These are phyloP conservation scores for Cucumis melo DNA, from an alignment of 306 rosid genomes.

Conservation along the genomic window DNA sequence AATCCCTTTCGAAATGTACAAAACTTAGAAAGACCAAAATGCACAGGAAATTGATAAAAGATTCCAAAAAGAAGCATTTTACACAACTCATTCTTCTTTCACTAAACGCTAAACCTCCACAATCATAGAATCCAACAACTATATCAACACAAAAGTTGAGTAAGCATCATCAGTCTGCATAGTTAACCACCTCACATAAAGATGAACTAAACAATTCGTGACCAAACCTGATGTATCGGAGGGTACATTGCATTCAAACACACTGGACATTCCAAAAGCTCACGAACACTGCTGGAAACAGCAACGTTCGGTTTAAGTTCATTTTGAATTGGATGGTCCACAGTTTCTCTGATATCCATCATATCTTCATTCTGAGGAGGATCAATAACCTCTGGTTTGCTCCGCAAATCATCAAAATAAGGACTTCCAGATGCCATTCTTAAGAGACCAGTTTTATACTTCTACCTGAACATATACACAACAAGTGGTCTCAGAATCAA, in stretches of 20 bases:
- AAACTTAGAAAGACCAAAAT: not conserved
- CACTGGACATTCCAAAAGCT: slow-evolving; percentile 93
- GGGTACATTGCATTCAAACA: slow-evolving; percentile 94
- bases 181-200: not conserved
- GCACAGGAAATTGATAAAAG: not conserved
- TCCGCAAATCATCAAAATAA: slow-evolving; percentile 53
- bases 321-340: slow-evolving; percentile 38
- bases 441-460: not conserved
- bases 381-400: slow-evolving; percentile 59
- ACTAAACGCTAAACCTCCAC: not conserved
- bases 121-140: not conserved
- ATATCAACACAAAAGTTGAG: not conserved
- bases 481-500: not conserved
- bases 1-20: not conserved
- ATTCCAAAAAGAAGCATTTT: not conserved
- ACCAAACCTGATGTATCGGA: slow-evolving; percentile 82
- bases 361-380: slow-evolving; percentile 63
- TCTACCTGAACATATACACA: not conserved
- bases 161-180: not conserved
- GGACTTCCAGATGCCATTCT: slow-evolving; percentile 57
- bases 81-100: not conserved
- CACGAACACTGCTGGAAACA: slow-evolving; percentile 80
- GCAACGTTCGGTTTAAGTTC: slow-evolving; percentile 40
- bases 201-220: not conserved
- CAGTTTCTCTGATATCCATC: slow-evolving; percentile 39